phyloP scores from a whole-genome alignment of 495 filamentous ascomycete genomes.

The Cenococcum geophilum region DNA sequence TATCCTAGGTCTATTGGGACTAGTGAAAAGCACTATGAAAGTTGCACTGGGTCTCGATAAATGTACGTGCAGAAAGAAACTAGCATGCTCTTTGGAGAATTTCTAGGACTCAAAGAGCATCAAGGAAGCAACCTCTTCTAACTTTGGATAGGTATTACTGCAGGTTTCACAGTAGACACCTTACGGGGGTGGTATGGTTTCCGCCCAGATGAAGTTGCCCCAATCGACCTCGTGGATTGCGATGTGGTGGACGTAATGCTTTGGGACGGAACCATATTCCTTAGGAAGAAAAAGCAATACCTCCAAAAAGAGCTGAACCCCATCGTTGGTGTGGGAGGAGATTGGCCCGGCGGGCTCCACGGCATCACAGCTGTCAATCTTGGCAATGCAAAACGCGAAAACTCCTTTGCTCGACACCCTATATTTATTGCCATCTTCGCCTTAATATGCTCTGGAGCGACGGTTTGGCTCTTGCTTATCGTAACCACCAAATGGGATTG shows the following conservation, averaged over 20 bases:
- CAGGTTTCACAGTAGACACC: conserved; percentile 5
- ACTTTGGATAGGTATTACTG: not conserved
- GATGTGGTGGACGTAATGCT: conserved; percentile 1
- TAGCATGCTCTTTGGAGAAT: not conserved
- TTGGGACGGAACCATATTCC: not conserved
- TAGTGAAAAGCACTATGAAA: conserved; percentile 9
- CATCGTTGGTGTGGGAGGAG: conserved; percentile 2
- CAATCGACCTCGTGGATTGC: conserved; percentile 4
- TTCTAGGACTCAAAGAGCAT: not conserved
- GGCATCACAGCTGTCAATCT: conserved; percentile 11
- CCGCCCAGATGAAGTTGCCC: not conserved
- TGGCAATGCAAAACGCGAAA: conserved; percentile 6
- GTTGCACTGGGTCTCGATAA: conserved; percentile 10
- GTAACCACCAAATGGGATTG: not conserved
- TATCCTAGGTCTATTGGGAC: conserved; percentile 6
- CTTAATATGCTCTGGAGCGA: conserved; percentile 11
- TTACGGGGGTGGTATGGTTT: conserved; percentile 9
- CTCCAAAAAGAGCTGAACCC: conserved; percentile 1
- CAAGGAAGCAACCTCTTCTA: no score
- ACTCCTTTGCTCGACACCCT: not conserved
- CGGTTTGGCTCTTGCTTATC: conserved; percentile 11
- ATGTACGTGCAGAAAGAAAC: conserved; percentile 2
- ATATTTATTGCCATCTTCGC: conserved; percentile 3
- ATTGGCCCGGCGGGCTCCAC: conserved; percentile 1
- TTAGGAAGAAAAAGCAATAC: conserved; percentile 6